phyloP scores from a whole-genome alignment of 768 basidiomycete species.

The Phylloporus arenicola region DNA sequence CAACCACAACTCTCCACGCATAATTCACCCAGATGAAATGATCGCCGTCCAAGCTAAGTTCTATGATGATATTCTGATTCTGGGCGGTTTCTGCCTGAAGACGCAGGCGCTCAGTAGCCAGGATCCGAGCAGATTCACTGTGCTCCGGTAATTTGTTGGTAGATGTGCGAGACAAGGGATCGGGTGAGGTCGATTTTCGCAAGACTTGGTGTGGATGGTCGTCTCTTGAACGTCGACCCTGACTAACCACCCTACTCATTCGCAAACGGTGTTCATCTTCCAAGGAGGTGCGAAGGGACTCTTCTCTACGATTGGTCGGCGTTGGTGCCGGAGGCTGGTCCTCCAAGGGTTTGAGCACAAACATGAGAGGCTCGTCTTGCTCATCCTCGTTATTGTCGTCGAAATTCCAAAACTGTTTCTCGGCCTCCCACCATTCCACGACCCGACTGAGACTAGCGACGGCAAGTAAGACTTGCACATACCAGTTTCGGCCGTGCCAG shows the following conservation, averaged over 20 bases:
- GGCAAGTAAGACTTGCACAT: conserved; percentile 92
- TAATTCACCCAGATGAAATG: conserved; percentile 95
- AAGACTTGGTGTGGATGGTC: conserved; percentile 50
- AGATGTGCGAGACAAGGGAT: conserved; percentile 28
- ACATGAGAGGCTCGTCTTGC: conserved; percentile 85
- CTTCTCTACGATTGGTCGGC: conserved; percentile 34
- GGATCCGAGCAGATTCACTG: conserved; percentile 73
- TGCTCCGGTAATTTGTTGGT: conserved; percentile 51
- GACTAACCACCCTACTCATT: conserved; percentile 44
- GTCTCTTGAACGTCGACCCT: conserved; percentile 52
- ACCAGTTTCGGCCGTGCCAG: conserved; percentile 98
- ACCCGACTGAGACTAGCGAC: conserved; percentile 94
- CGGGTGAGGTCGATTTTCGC: conserved; percentile 33
- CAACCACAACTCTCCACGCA: conserved; percentile 89
- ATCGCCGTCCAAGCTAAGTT: conserved; percentile 90
- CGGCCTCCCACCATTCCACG: conserved; percentile 99
- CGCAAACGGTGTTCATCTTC: conserved; percentile 39
- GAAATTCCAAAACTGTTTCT: conserved; percentile 99
- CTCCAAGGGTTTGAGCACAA: conserved; percentile 86
- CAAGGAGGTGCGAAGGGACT: conserved; percentile 33
- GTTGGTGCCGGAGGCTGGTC: conserved; percentile 43
- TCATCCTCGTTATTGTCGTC: conserved; percentile 88
- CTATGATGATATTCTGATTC: conserved; percentile 93
- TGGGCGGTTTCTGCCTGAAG: conserved; percentile 92
- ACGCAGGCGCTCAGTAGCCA: conserved; percentile 82